Base-by-base conservation (phyloP, 805 yeast species). In the Pichia phayaonensis region DNA sequence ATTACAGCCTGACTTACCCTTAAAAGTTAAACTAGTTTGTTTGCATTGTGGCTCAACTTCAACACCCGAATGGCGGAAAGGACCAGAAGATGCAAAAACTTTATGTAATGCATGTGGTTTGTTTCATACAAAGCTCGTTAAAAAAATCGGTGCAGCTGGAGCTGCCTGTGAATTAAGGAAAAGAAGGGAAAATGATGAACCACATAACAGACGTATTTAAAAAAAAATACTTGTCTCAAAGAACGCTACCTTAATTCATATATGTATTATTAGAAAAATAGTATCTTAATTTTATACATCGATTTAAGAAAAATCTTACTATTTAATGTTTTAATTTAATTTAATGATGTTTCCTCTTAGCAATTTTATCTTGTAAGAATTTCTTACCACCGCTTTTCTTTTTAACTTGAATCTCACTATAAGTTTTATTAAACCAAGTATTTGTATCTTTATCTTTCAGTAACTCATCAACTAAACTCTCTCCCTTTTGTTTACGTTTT, bases 51-150 rank as follows among this genome's bases (percentile, higher is more conserved):
- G 83, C 0, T 79, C 83, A 2, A 72, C 72, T 27, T 80, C 79
- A 44, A 86, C 96, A 0, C 97, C 97, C 0, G 97, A 90, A 65
- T 90, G 97, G 97, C 75, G 97, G 61, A 73, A 84, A 54, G 97
- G 97, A 0, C 96, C 96, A 1, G 76, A 79, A 51, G 95, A 96
- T 0, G 79, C 83, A 5, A 75, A 88, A 59, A 85, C 92, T 0
- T 71, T 90, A 52, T 90, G 97, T 67, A 90, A 90, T 65, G 97
- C 97, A 0, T 90, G 97, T 69, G 97, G 97, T 0, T 70, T 90
- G 45, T 85, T 81, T 59, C 83, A 76, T 61, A 74, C 84, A 16
- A 85, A 85, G 60, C 61, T 85, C 49, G 68, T 74, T 5, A 81
- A 74, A 56, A 75, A 71, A 53, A 64, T 70, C 53, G 82, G 81